phyloP scores from a whole-genome alignment of 176 grass and related monocot species.

The Triticum urartu region DNA sequence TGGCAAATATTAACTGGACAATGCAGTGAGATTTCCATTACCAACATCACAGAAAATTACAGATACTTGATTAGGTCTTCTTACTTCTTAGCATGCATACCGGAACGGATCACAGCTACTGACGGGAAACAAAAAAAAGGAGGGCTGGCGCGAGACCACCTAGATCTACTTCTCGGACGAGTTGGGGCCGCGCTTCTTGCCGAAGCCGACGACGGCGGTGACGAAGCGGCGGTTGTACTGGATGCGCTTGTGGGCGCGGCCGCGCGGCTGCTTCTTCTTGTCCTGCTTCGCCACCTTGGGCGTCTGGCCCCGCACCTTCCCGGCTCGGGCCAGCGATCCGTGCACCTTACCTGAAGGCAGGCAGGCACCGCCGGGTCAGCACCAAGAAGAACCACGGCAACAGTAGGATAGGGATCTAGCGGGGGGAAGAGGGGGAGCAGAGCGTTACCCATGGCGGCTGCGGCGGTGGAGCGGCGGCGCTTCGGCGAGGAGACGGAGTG shows the following conservation, averaged over 20 bases:
- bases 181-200: slow-evolving; percentile 89
- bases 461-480: neutral
- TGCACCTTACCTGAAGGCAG: slow-evolving; percentile 70
- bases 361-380: neutral
- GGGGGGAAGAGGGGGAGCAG: neutral
- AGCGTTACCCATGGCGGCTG: slow-evolving; percentile 56
- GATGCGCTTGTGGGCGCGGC: slow-evolving; percentile 80
- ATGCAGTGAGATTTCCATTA: neutral
- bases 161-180: slow-evolving; percentile 85
- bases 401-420: neutral
- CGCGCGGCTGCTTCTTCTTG: slow-evolving; percentile 83
- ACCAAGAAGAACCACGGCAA: neutral
- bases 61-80: slow-evolving; percentile 4
- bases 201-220: slow-evolving; percentile 84
- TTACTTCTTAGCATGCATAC: neutral
- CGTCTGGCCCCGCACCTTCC: slow-evolving; percentile 85
- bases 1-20: neutral
- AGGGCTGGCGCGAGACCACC: neutral
- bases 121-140: neutral
- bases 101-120: neutral
- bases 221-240: slow-evolving; percentile 95
- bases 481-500: neutral
- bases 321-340: slow-evolving; percentile 76
- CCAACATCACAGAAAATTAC: slow-evolving; percentile 4
- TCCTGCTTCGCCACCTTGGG: slow-evolving; percentile 94